Evolutionary conservation across 345 rosid genomes (phyloP).

Genomic region (Angophora floribunda): DNA sequence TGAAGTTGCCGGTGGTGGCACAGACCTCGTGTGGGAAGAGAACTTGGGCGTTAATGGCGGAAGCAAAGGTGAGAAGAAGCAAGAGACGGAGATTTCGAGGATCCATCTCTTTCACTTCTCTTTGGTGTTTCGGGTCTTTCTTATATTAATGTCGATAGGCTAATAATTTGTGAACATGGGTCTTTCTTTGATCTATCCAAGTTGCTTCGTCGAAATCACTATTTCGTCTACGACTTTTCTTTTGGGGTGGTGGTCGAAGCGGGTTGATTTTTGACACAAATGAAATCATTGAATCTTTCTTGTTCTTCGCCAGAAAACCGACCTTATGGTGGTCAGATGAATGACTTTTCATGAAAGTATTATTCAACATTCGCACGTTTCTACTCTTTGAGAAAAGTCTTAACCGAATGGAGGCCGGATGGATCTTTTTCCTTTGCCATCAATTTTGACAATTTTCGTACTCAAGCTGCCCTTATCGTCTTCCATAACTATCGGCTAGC

Average conservation of each 20-base stretch:
- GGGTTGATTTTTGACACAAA: background rate
- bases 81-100: background rate
- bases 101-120: background rate
- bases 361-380: background rate
- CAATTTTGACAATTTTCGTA: background rate
- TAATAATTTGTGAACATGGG: background rate
- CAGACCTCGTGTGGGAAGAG: background rate
- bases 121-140: background rate
- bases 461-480: background rate
- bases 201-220: background rate
- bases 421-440: background rate
- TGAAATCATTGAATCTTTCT: background rate
- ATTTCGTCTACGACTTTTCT: background rate
- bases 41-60: fast-evolving
- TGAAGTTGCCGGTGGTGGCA: background rate
- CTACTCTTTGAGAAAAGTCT: background rate
- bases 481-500: background rate
- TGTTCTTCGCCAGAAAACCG: background rate
- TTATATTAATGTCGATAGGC: background rate
- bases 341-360: background rate
- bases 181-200: background rate
- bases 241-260: background rate
- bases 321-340: background rate
- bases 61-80: background rate
- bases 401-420: background rate